Evolutionary conservation across 768 basidiomycete species (phyloP).

Genomic region (Mycena rebaudengoi): DNA sequence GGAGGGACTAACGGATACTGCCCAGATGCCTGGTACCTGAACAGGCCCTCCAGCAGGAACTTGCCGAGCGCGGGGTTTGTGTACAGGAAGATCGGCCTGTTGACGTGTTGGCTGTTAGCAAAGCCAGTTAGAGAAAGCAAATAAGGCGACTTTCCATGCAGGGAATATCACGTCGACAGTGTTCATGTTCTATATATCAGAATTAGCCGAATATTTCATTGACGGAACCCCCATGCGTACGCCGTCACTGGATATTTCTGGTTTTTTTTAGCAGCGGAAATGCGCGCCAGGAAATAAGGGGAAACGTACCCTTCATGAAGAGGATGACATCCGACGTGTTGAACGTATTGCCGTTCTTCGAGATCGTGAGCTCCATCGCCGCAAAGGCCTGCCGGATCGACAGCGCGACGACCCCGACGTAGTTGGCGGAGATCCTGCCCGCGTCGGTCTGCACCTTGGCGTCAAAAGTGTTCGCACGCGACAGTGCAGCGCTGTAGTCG

Average conservation of each 20-base stretch:
- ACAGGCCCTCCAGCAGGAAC: slow-evolving; percentile 65
- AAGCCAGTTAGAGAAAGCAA: no score
- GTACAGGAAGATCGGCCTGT: slow-evolving; percentile 63
- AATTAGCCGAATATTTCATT: background rate
- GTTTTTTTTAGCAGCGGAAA: background rate
- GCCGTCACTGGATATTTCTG: slow-evolving; percentile 69
- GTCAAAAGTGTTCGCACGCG: slow-evolving; percentile 55
- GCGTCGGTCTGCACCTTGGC: slow-evolving; percentile 55
- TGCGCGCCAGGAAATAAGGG: slow-evolving; percentile 24
- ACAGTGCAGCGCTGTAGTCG: slow-evolving; percentile 53
- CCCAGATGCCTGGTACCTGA: slow-evolving; percentile 72
- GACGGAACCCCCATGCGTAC: slow-evolving; percentile 41
- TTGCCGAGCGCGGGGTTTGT: slow-evolving; percentile 62
- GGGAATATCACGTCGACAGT: slow-evolving; percentile 65
- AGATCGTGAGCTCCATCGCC: slow-evolving; percentile 64
- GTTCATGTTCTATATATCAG: slow-evolving; percentile 45
- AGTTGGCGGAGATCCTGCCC: slow-evolving; percentile 53
- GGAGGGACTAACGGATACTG: slow-evolving; percentile 53
- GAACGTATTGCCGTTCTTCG: slow-evolving; percentile 53
- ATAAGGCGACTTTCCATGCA: no score
- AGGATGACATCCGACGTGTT: slow-evolving; percentile 59
- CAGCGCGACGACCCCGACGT: slow-evolving; percentile 60
- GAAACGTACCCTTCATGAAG: slow-evolving; percentile 62
- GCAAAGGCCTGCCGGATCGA: slow-evolving; percentile 64
- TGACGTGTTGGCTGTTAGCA: no score